Evolutionary conservation across 2,329 filamentous ascomycete genomes (phyloP).

Genomic region (Phoma herbarum): DNA sequence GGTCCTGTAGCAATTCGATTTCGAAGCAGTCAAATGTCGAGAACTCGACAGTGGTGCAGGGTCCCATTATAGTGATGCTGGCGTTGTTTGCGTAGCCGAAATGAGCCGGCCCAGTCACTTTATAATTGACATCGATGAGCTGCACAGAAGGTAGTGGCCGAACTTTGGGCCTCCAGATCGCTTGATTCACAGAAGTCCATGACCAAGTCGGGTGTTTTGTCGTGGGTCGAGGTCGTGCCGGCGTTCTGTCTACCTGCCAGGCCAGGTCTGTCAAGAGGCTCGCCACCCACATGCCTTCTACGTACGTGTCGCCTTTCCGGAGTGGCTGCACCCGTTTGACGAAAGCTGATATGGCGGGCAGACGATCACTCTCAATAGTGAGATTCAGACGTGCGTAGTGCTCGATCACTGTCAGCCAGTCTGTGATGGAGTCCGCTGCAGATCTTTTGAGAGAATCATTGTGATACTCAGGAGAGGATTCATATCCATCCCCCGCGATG

Average conservation of each 20-base stretch:
- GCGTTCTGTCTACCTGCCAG: not conserved
- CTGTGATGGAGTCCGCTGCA: not conserved
- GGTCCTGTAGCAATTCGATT: not conserved
- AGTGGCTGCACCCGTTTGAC: not conserved
- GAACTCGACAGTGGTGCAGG: not conserved
- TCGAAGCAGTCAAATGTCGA: not conserved
- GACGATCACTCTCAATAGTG: conserved; percentile 11
- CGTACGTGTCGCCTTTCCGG: conserved; percentile 8
- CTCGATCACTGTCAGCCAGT: not conserved
- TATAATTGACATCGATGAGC: not conserved
- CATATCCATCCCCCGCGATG: not conserved
- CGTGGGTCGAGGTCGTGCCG: not conserved
- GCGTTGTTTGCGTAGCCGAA: not conserved
- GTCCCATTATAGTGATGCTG: not conserved
- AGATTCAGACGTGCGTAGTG: conserved; percentile 8
- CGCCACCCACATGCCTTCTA: conserved; percentile 21
- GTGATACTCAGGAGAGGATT: not conserved
- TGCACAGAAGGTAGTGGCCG: not conserved
- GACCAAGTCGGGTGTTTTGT: not conserved
- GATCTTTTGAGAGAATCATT: not conserved
- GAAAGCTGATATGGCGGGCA: conserved; percentile 16
- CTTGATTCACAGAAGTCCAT: not conserved
- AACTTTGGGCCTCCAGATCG: no score
- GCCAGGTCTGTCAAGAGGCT: conserved; percentile 3
- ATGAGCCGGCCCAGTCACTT: not conserved